Evolutionary conservation across 2,329 filamentous ascomycete genomes (phyloP).

Genomic region (Paramyrothecium roridum): DNA sequence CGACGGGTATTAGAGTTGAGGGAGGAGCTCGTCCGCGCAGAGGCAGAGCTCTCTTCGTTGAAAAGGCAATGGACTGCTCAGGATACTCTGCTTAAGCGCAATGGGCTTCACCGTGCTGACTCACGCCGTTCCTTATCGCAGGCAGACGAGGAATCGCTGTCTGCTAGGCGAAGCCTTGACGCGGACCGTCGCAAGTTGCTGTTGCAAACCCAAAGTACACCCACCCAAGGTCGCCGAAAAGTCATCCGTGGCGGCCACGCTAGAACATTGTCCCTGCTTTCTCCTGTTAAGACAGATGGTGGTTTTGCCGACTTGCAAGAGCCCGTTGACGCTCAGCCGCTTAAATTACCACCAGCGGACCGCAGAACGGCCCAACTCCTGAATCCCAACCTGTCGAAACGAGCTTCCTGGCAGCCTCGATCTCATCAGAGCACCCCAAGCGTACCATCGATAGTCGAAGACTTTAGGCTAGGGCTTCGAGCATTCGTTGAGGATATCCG

Average conservation of each 20-base stretch:
- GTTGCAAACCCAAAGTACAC: constrained; percentile 46
- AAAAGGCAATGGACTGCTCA: constrained; percentile 82
- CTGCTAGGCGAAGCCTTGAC: constrained; percentile 49
- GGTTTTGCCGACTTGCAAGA: constrained; percentile 42
- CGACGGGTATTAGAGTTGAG: constrained; percentile 84
- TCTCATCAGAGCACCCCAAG: constrained; percentile 39
- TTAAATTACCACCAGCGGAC: constrained; percentile 22
- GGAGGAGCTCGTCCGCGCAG: constrained; percentile 83
- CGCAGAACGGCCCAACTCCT: constrained; percentile 29
- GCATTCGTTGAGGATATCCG: constrained; percentile 94
- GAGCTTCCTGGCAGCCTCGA: constrained; percentile 58
- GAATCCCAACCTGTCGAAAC: constrained; percentile 44
- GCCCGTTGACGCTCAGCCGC: constrained; percentile 21
- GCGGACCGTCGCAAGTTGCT: constrained; percentile 71
- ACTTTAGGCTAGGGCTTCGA: constrained; percentile 85
- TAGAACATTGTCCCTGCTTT: constrained; percentile 74
- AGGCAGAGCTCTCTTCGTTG: constrained; percentile 69
- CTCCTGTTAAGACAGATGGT: constrained; percentile 52
- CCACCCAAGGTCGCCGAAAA: constrained; percentile 47
- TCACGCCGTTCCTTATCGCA: constrained; percentile 20
- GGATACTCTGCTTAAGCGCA: constrained; percentile 73
- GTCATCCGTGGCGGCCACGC: constrained; percentile 67
- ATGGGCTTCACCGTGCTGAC: constrained; percentile 60
- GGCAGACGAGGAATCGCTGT: constrained; percentile 27
- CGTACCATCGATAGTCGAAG: constrained; percentile 79